Base-by-base conservation (phyloP, 306 rosid species). In the Vicia sativa region DNA sequence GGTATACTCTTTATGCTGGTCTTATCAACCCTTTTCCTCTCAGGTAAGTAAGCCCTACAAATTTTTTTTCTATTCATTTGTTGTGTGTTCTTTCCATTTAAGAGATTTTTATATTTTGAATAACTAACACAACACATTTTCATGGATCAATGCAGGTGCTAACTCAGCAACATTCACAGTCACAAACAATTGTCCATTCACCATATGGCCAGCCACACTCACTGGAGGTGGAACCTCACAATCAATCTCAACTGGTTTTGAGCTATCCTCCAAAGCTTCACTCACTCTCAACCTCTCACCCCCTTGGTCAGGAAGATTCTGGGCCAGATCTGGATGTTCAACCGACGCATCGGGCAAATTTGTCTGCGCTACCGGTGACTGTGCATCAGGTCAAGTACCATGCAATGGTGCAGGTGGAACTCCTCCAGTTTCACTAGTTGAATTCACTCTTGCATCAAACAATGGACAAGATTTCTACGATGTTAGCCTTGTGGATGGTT, bases 401-500 rank as follows among this genome's bases (percentile, higher is more conserved):
- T 80, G 84, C 49, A 76, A 72, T 9, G 78, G 78, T 9, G 75
- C 78, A 0, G 84, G 84, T 9, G 81, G 43, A 25, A 43, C 2
- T 26, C 81, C 84, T 12, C 84, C 84, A 9, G 79, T 44, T 8
- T 13, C 84, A 1, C 34, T 80, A 3, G 76, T 64, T 2, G 84
- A 80, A 56, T 15, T 76, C 72, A 72, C 76, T 5, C 28, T 80
- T 35, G 70, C 73, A 14, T 0, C 66, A 0, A 48, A 64, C 26
- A 70, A 28, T 1, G 84, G 81, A 3, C 68, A n/a, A 48, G 84
- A 80, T 46, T 80, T 76, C 70, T 80, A 80, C 15, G 81, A 72
- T 64, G 31, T 80, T 7, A 79, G 83, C 45, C 77, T 70, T 19
- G 83, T 79, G n/a, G 83, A 79, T 42, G 83, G 83, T 0, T 79